Percentiles rank a stretch among this genome's conserved stretches.
Conservation (phyloP, 169 alveolate genomes). For the Cytauxzoon felis region DNA sequence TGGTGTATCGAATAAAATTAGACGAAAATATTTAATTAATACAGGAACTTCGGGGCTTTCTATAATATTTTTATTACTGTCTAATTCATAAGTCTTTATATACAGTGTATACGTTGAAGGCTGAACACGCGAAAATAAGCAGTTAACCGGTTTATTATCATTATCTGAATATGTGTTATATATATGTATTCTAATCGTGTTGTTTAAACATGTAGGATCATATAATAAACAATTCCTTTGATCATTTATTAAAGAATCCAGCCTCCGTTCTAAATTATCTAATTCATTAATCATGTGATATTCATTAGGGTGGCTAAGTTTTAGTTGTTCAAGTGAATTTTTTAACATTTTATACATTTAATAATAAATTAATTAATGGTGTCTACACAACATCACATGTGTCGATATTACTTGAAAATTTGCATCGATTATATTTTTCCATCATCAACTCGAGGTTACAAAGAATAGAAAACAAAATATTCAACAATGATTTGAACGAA, state of each 20-base stretch:
- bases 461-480: conserved; percentile 20
- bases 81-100: conserved; percentile 25
- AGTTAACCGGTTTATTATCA: not conserved
- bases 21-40: conserved; percentile 17
- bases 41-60: conserved; percentile 1
- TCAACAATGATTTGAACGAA: conserved; percentile 30
- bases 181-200: conserved; percentile 12
- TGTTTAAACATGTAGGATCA: not conserved
- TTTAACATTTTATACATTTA: conserved; percentile 14
- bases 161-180: conserved; percentile 29
- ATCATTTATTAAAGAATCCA: conserved; percentile 7
- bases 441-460: conserved; percentile 36
- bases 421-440: conserved; percentile 42
- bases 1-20: conserved; percentile 27
- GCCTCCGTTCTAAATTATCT: conserved; percentile 11
- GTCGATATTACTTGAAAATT: too few relatives aligned
- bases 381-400: too few relatives aligned
- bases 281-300: conserved; percentile 14
- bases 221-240: conserved; percentile 12
- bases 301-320: conserved; percentile 33
- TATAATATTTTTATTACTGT: not conserved
- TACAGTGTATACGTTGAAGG: conserved; percentile 22
- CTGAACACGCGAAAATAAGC: not conserved
- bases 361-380: not conserved
- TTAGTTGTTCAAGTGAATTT: conserved; percentile 10